Percentiles rank a stretch among this genome's conserved stretches.
Evolutionary conservation across 139 green algal genomes (phyloP).

Genomic region (Tetradesmus obliquus): DNA sequence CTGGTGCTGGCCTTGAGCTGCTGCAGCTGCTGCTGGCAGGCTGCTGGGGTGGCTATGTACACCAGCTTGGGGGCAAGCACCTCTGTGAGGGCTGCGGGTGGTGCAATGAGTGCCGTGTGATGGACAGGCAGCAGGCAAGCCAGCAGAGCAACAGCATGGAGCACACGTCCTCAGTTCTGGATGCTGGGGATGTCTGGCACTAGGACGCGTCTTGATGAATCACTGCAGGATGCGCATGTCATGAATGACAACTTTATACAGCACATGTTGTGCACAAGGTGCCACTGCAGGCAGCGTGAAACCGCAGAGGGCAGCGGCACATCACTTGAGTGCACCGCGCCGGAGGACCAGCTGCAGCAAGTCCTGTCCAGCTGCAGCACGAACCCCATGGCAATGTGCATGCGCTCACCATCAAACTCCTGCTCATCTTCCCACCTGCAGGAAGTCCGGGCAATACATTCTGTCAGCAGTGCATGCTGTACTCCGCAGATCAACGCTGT

Average conservation of each 20-base stretch:
- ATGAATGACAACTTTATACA: no score
- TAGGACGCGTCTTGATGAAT: no score
- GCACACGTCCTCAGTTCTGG: no score
- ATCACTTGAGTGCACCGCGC: no score
- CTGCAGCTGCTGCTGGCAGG: slow-evolving; percentile 11
- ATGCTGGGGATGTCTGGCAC: no score
- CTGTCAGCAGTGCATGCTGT: not conserved
- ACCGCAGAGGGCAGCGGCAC: no score
- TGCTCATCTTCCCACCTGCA: slow-evolving; percentile 43
- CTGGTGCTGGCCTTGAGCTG: slow-evolving; percentile 5
- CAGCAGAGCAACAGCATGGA: not conserved
- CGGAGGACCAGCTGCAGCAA: no score
- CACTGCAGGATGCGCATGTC: no score
- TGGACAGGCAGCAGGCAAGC: not conserved
- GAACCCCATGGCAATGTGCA: no score
- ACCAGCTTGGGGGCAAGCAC: slow-evolving; percentile 22
- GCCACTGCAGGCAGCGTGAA: no score
- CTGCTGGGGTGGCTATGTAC: slow-evolving; percentile 7
- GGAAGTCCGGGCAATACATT: not conserved
- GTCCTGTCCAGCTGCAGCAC: no score
- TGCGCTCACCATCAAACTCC: slow-evolving; percentile 27
- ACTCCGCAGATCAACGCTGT: not conserved
- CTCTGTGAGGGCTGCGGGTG: slow-evolving; percentile 21
- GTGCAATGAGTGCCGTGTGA: not conserved
- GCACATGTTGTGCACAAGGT: no score